Base-by-base conservation (phyloP, 2,329 filamentous ascomycete species). In the Claviceps paspali region DNA sequence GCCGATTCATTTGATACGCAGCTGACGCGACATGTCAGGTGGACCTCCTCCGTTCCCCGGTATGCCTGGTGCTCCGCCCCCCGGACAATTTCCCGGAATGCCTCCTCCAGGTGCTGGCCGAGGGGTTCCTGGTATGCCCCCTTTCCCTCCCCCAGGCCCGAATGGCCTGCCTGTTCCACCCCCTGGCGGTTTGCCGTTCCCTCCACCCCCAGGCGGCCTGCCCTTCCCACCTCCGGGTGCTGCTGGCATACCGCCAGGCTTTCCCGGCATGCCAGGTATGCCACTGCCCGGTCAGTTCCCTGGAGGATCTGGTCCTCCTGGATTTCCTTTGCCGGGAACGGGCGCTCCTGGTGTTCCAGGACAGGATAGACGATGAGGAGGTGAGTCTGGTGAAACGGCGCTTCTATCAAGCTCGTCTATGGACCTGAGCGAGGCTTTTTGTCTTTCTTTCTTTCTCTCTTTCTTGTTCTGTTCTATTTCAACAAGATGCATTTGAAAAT, bases 31-130 rank as follows among this genome's bases (percentile, higher is more conserved):
- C n/a, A n/a, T 14, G 5, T 6, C 15, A 43, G 62, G 67, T 41
- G 57, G 62, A 27, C 74, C 73, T 39, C 76, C 74, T 31, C 73
- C 73, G 19, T 79, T 77, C 49, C 69, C 67, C 35, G 64, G 64
- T 35, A 61, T 68, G 56, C 64, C 60, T 22, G 59, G 58, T 29
- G 59, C 23, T 3, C 59, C 24, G 4, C 58, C 59, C 24, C 60
- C 62, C 46, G 55, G 56, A 22, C 50, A 52, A 31, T 57, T 62
- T 23, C 58, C 59, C 29, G 59, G 58, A 18, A 46, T 65, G 27
- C 62, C 37, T 12, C 37, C 73, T 27, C 61, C 57, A 33, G 69
- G 65, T 41, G 68, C 64, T 29, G 41, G 40, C 38, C 63, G 67
- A 46, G 68, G 69, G 43, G 61, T 66, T 52, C 59, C 60, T 26